Base-by-base conservation (phyloP, 345 rosid genomes). In the Melaleuca quinquenervia region DNA sequence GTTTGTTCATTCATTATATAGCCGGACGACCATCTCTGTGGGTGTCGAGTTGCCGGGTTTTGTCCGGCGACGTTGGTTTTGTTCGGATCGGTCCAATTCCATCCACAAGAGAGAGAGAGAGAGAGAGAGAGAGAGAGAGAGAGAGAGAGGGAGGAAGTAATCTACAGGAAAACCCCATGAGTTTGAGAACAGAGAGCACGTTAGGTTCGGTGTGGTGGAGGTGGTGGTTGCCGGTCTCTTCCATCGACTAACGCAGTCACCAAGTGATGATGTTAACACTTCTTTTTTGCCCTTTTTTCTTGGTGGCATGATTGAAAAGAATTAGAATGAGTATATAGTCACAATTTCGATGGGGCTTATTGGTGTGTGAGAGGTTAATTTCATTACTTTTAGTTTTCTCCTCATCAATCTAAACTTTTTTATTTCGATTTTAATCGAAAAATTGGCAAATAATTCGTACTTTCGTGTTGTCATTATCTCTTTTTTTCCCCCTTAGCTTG, bases 111-210 rank as follows among this genome's bases (percentile, higher is more conserved):
- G 74, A 60, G 21, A 52, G 53, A 52, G 53, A 52, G 53, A 6
- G 5, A 60, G 41, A 60, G 74, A 60, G 74, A 60, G 21, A 52
- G 53, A 52, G 53, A 52, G 53, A 6, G 53, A 52, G 20, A 15
- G 27, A 9, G 60, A 0, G 58, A 6, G 22, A 21, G 2, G 3
- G 74, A 13, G 74, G 76, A 16, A 64, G 45, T 64, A 64, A 64
- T 64, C 45, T 32, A 2, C 3, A 64, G 0, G 45, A 64, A 64
- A 8, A 0, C 76, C 16, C 16, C 24, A 16, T 0, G 45, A 64
- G 44, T 64, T 64, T 16, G 76, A 29, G 76, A 15, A 14, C 41
- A 3, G 75, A 62, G 44, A n/a, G 29, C 26, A 24, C 15, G 64
- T 56, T 56, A 26, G 64, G 64, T 56, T 3, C 6, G 64, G 26